Percentiles rank a stretch among this genome's conserved stretches.
phyloP scores from a whole-genome alignment of 768 basidiomycete species.

The Lentinula raphanica region DNA sequence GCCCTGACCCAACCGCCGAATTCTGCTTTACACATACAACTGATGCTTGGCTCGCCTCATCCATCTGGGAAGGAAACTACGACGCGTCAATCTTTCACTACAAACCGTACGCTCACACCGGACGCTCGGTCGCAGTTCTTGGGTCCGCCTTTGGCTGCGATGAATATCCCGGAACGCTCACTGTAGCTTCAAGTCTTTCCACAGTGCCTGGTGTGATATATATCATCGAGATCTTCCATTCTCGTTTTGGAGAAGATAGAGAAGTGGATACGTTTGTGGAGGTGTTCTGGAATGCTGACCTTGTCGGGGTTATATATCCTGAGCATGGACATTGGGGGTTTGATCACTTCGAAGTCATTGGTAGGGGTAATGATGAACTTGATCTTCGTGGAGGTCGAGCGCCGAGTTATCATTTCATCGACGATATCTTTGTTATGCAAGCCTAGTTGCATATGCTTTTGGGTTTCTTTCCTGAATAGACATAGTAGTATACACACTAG shows the following conservation, averaged over 20 bases:
- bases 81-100: constrained; percentile 44
- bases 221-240: constrained; percentile 37
- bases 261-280: constrained; percentile 33
- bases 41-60: constrained; percentile 35
- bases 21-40: constrained; percentile 37
- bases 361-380: constrained; percentile 30
- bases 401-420: constrained; percentile 46
- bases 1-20: constrained; percentile 15
- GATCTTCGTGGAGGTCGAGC: constrained; percentile 39
- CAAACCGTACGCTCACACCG: constrained; percentile 33
- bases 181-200: constrained; percentile 23
- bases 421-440: constrained; percentile 31
- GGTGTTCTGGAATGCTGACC: constrained; percentile 38
- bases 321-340: constrained; percentile 36
- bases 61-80: constrained; percentile 27
- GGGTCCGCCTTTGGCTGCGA: constrained; percentile 39
- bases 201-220: constrained; percentile 35
- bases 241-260: constrained; percentile 24
- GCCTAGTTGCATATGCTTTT: background rate
- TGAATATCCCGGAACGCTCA: constrained; percentile 32
- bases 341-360: constrained; percentile 30
- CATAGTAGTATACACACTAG: background rate
- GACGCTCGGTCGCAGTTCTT: constrained; percentile 33
- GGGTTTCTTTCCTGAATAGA: background rate
- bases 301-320: constrained; percentile 26